phyloP scores from a whole-genome alignment of 352 stramenopile species.

The Phytophthora vignae region DNA sequence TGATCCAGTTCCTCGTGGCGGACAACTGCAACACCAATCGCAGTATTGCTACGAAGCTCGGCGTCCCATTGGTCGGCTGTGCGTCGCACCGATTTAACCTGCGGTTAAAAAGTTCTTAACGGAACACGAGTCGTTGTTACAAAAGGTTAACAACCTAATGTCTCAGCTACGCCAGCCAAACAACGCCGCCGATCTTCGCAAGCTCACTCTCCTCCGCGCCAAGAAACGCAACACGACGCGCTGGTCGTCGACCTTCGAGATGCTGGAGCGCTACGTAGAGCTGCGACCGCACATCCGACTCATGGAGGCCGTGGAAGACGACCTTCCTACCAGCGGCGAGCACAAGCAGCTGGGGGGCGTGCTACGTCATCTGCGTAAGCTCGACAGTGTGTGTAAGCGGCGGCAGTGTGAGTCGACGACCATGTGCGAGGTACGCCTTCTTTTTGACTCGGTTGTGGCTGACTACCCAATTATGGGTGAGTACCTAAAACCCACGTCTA shows the following conservation, averaged over 20 bases:
- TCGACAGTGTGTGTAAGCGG: constrained; percentile 32
- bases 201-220: no score
- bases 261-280: no score
- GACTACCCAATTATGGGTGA: no score
- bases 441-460: no score
- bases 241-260: no score
- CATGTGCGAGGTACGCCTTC: constrained; percentile 22
- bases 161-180: no score
- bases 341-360: constrained; percentile 3
- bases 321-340: neutral
- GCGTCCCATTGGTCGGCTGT: constrained; percentile 25
- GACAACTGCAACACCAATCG: constrained; percentile 31
- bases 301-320: constrained; percentile 15
- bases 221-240: no score
- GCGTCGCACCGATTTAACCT: constrained; percentile 17
- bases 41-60: constrained; percentile 8
- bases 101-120: constrained; percentile 9
- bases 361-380: constrained; percentile 10
- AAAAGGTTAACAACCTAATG: no score
- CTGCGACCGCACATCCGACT: neutral
- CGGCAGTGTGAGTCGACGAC: constrained; percentile 17
- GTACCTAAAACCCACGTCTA: no score
- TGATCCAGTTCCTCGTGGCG: constrained; percentile 6
- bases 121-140: no score
- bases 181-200: no score